Percentiles rank a stretch among this genome's conserved stretches.
Conservation (phyloP, 164 flowering plant species). For the Hamamelis virginiana region DNA sequence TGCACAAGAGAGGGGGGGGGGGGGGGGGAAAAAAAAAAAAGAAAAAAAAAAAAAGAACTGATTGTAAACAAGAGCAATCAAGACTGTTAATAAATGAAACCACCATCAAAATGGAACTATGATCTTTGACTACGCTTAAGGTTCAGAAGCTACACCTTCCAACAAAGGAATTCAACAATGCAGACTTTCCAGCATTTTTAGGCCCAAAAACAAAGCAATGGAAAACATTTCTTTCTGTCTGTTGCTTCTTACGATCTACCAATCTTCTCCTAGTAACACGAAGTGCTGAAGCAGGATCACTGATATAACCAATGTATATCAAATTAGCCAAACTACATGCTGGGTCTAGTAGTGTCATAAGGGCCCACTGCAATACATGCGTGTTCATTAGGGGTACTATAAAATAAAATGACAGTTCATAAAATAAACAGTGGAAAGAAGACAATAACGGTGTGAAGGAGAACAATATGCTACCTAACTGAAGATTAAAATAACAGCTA, state of each 20-base stretch:
- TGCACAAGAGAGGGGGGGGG: not conserved
- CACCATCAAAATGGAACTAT: not conserved
- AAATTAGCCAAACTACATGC: slow-evolving; percentile 65
- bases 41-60: not conserved
- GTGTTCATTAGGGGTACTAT: not conserved
- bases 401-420: not conserved
- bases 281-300: slow-evolving; percentile 69
- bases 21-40: not conserved
- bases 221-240: slow-evolving; percentile 76
- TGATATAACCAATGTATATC: slow-evolving; percentile 78
- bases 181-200: slow-evolving; percentile 77
- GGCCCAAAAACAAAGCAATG: slow-evolving; percentile 98
- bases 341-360: slow-evolving; percentile 89
- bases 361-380: slow-evolving; percentile 81
- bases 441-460: too few species aligned
- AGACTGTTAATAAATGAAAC: not conserved
- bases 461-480: not conserved
- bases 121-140: not conserved
- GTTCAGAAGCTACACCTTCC: slow-evolving; percentile 58
- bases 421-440: not conserved
- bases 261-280: slow-evolving; percentile 71
- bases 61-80: not conserved
- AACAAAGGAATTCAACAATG: slow-evolving; percentile 69
- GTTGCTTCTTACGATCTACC: slow-evolving; percentile 74
- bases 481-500: not conserved